Percentiles rank a stretch among this genome's conserved stretches.
These are phyloP conservation scores for Parmelia sp. DNA, from an alignment of 495 filamentous ascomycete species.

Conservation along the genomic window DNA sequence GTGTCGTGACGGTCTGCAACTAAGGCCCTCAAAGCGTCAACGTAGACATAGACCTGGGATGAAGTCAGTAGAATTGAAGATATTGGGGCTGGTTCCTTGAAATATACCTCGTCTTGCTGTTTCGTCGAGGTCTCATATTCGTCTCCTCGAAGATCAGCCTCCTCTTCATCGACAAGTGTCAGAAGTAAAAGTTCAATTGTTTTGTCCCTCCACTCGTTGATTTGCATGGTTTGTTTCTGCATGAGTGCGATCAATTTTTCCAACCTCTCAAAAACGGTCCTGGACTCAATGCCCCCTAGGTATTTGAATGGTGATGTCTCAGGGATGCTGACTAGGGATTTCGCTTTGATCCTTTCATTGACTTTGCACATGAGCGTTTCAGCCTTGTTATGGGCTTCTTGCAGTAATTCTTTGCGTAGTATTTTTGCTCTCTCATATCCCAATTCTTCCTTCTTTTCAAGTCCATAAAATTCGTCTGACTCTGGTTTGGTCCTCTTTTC, in stretches of 20 bases:
- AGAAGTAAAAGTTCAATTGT: constrained; percentile 63
- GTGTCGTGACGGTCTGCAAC: constrained; percentile 72
- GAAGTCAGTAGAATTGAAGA: not conserved
- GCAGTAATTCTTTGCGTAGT: constrained; percentile 69
- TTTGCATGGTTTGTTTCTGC: constrained; percentile 60
- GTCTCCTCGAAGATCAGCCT: constrained; percentile 71
- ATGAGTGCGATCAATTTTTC: constrained; percentile 50
- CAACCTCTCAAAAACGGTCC: constrained; percentile 49
- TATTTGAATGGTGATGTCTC: constrained; percentile 46
- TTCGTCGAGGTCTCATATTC: constrained; percentile 85
- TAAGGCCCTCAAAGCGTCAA: constrained; percentile 64
- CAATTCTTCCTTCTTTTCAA: constrained; percentile 64
- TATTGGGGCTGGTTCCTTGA: not conserved
- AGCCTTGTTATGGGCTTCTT: constrained; percentile 48
- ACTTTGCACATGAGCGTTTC: constrained; percentile 38
- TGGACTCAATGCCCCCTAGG: constrained; percentile 56
- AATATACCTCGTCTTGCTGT: constrained; percentile 58
- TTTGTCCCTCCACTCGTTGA: constrained; percentile 66
- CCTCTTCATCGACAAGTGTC: constrained; percentile 77
- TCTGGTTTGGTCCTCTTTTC: constrained; percentile 52
- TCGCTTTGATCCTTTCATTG: constrained; percentile 38
- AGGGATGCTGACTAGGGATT: constrained; percentile 59
- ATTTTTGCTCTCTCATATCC: constrained; percentile 70
- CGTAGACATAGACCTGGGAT: constrained; percentile 63
- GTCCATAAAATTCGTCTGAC: constrained; percentile 55